phyloP scores from a whole-genome alignment of 2,329 filamentous ascomycete genomes.

The Diplodia intermedia region DNA sequence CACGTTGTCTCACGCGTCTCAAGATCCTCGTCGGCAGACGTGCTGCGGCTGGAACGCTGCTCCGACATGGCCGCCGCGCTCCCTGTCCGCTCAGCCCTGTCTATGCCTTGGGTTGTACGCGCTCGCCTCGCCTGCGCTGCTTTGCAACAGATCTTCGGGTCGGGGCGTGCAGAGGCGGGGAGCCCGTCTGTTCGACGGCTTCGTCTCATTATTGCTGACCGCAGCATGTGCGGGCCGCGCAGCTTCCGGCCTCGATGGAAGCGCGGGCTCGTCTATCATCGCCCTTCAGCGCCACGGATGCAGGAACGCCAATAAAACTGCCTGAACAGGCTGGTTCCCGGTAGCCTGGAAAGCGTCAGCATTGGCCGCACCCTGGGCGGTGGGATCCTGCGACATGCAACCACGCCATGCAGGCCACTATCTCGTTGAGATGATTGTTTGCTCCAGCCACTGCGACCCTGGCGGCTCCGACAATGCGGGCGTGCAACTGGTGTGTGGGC shows the following conservation, averaged over 20 bases:
- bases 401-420: slow-evolving; percentile 26
- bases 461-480: slow-evolving; percentile 19
- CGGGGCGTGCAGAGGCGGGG: not conserved
- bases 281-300: slow-evolving; percentile 30
- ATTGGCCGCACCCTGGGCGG: slow-evolving; percentile 28
- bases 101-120: slow-evolving; percentile 8
- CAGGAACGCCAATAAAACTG: slow-evolving; percentile 33
- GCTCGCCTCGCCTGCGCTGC: slow-evolving; percentile 7
- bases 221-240: slow-evolving; percentile 7
- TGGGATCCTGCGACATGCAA: slow-evolving; percentile 25
- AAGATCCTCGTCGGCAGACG: slow-evolving; percentile 27
- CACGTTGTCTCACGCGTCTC: slow-evolving; percentile 31
- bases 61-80: slow-evolving; percentile 23
- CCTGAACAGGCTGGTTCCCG: slow-evolving; percentile 30
- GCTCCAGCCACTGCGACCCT: slow-evolving; percentile 16
- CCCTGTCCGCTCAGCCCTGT: slow-evolving; percentile 24
- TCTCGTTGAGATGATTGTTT: slow-evolving; percentile 27
- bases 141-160: slow-evolving; percentile 3
- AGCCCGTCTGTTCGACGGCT: not conserved
- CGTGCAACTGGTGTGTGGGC: slow-evolving; percentile 9
- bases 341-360: slow-evolving; percentile 26
- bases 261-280: slow-evolving; percentile 28
- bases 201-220: not conserved
- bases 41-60: slow-evolving; percentile 14
- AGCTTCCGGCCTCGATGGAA: not conserved